These are phyloP conservation scores for Sclerotinia glacialis DNA, from an alignment of 2,329 filamentous ascomycete species.

Conservation along the genomic window DNA sequence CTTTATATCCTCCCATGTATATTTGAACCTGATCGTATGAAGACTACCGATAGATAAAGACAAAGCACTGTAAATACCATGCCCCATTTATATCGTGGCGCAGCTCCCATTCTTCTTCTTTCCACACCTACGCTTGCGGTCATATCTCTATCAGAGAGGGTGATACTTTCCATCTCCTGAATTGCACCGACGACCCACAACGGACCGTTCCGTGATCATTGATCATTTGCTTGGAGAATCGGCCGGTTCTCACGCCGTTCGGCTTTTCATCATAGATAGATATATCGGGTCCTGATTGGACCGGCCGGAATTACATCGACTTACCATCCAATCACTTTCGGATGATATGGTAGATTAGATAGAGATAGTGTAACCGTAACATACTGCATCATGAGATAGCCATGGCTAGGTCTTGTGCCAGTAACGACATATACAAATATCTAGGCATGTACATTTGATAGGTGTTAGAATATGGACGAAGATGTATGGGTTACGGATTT, in stretches of 20 bases:
- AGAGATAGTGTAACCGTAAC: no score
- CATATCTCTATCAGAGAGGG: background rate
- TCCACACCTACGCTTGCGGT: background rate
- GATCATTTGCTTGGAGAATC: background rate
- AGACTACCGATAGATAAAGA: background rate
- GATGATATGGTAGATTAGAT: background rate
- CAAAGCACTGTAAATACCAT: background rate
- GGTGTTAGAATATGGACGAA: background rate
- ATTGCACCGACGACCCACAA: background rate
- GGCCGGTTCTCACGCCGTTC: background rate
- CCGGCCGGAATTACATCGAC: background rate
- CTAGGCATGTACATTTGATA: background rate
- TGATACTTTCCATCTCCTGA: background rate
- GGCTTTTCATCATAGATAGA: background rate
- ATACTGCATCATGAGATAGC: background rate
- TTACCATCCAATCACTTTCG: background rate
- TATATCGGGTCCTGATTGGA: background rate
- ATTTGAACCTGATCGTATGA: no score
- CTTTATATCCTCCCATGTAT: no score
- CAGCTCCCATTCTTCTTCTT: background rate
- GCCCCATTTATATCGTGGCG: background rate
- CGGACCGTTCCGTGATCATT: background rate
- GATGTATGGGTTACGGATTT: background rate
- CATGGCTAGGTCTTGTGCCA: background rate
- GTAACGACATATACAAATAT: background rate